Evolutionary conservation across 1,284 basidiomycete genomes (phyloP).

Genomic region (Kwoniella shivajii): DNA sequence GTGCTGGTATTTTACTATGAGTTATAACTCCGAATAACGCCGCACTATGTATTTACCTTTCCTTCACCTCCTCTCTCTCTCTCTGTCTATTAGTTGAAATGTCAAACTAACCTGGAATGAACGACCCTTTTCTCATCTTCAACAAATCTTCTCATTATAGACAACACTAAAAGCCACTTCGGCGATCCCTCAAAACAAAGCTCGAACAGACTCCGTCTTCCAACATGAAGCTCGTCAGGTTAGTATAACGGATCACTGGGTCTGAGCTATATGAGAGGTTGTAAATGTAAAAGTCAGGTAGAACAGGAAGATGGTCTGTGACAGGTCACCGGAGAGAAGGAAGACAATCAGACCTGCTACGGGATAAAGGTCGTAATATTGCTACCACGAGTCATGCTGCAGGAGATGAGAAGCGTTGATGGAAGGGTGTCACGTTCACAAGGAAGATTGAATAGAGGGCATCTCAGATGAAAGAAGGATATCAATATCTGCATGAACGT

Average conservation of each 20-base stretch:
- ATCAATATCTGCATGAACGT: too few relatives aligned
- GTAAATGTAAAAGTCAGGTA: background rate
- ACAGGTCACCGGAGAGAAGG: background rate
- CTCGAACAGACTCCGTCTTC: slow-evolving; percentile 46
- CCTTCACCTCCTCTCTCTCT: background rate
- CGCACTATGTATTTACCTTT: background rate
- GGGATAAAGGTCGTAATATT: background rate
- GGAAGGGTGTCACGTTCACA: too few relatives aligned
- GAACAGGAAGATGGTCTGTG: too few relatives aligned
- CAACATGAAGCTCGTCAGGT: slow-evolving; percentile 59
- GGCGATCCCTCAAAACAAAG: slow-evolving; percentile 2
- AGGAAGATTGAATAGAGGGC: background rate
- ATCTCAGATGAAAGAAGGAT: background rate
- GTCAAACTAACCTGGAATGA: background rate
- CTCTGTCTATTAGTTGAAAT: too few relatives aligned
- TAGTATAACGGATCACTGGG: slow-evolving; percentile 11
- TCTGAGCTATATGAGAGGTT: background rate
- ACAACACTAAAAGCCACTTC: background rate
- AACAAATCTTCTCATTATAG: background rate
- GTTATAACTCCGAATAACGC: slow-evolving; percentile 1
- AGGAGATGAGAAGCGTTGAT: too few relatives aligned
- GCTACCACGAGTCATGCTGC: too few relatives aligned
- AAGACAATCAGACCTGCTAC: background rate
- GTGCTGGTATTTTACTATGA: background rate
- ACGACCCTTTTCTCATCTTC: background rate